Percentiles rank a stretch among this genome's conserved stretches.
phyloP scores from a whole-genome alignment of 2,329 filamentous ascomycete species.

The Epichloe uncinata region DNA sequence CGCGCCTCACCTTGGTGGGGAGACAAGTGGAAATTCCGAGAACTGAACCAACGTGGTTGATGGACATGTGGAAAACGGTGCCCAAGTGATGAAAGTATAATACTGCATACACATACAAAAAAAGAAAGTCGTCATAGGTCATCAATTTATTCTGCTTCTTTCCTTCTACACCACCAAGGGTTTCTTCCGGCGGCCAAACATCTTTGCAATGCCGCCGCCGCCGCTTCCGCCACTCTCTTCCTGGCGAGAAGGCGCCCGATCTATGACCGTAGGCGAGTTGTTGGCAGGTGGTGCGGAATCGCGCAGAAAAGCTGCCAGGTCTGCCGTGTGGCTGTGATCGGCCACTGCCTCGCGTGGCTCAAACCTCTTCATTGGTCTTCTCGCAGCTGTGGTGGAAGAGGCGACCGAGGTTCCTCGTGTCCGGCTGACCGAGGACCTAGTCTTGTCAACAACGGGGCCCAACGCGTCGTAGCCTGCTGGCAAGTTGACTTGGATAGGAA shows the following conservation, averaged over 20 bases:
- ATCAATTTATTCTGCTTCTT: not conserved
- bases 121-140: not conserved
- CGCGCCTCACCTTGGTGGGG: too few species aligned
- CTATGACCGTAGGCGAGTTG: slow-evolving; percentile 18
- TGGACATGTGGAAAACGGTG: too few species aligned
- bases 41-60: too few species aligned
- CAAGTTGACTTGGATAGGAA: slow-evolving; percentile 40
- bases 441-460: slow-evolving; percentile 16
- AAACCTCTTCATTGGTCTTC: slow-evolving; percentile 43
- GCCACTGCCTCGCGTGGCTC: slow-evolving; percentile 40
- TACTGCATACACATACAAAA: too few species aligned
- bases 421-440: slow-evolving; percentile 4
- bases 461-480: slow-evolving; percentile 32
- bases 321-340: slow-evolving; percentile 44
- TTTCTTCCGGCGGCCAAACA: slow-evolving; percentile 39
- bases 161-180: slow-evolving; percentile 17
- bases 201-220: slow-evolving; percentile 28
- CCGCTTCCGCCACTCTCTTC: slow-evolving; percentile 17
- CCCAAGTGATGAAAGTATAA: too few species aligned
- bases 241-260: slow-evolving; percentile 17
- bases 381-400: slow-evolving; percentile 18
- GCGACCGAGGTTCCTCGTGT: slow-evolving; percentile 12
- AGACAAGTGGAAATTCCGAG: too few species aligned
- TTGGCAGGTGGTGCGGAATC: slow-evolving; percentile 47
- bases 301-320: slow-evolving; percentile 60